phyloP scores from a whole-genome alignment of 139 green algal species.

The Picochlorum sp. region DNA sequence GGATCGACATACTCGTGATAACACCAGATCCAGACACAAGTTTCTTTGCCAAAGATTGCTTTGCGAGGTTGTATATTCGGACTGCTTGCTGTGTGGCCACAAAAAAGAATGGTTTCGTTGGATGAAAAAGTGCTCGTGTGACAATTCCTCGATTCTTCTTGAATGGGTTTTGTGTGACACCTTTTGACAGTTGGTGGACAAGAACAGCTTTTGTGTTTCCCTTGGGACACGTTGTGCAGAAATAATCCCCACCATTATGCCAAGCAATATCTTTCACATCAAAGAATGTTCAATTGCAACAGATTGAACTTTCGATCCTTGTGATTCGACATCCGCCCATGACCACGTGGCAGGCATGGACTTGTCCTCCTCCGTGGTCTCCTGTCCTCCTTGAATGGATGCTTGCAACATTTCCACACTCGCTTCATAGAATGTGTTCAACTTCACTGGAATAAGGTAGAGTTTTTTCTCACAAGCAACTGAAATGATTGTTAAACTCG shows the following conservation, averaged over 20 bases:
- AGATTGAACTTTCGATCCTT: background rate
- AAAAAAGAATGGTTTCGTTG: slow-evolving; percentile 88
- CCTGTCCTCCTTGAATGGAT: background rate
- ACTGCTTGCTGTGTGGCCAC: slow-evolving; percentile 84
- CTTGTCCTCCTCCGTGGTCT: background rate
- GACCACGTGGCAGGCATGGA: slow-evolving; percentile 10
- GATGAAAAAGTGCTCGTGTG: slow-evolving; percentile 78
- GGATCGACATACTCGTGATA: slow-evolving; percentile 76
- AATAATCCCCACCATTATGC: slow-evolving; percentile 90
- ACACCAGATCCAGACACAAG: slow-evolving; percentile 69
- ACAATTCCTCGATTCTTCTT: slow-evolving; percentile 82
- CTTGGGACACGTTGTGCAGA: slow-evolving; percentile 65
- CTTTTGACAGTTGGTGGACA: slow-evolving; percentile 87
- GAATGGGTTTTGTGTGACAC: slow-evolving; percentile 85
- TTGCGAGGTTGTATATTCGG: slow-evolving; percentile 89
- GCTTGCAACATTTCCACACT: slow-evolving; percentile 13
- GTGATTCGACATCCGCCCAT: background rate
- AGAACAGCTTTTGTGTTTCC: slow-evolving; percentile 79
- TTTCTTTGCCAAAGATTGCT: slow-evolving; percentile 86
- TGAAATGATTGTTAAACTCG: slow-evolving; percentile 35
- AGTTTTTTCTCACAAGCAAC: slow-evolving; percentile 40
- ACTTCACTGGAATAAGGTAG: slow-evolving; percentile 45
- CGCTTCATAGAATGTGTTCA: slow-evolving; percentile 12
- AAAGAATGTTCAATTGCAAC: slow-evolving; percentile 30
- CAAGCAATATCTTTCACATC: slow-evolving; percentile 61